Conservation (phyloP, 2,329 filamentous ascomycete genomes). For the Aciculosporium take region DNA sequence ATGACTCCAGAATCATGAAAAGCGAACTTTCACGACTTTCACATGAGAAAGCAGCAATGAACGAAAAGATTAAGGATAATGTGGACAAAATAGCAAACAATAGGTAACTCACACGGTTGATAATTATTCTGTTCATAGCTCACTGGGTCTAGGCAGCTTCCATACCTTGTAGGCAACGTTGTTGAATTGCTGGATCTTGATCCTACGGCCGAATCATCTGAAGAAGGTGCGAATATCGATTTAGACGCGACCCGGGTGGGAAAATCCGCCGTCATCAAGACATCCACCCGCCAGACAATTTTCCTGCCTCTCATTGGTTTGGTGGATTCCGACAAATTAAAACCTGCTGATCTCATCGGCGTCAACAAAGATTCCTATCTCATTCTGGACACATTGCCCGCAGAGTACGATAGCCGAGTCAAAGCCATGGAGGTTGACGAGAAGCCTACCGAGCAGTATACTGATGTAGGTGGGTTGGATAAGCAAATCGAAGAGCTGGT, state of each 20-base stretch:
- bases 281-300: slow-evolving; percentile 94
- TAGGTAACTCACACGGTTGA: slow-evolving; percentile 38
- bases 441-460: slow-evolving; percentile 98
- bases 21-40: slow-evolving; percentile 88
- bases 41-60: slow-evolving; percentile 92
- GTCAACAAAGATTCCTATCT: slow-evolving; percentile 99
- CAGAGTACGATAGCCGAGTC: slow-evolving; percentile 95
- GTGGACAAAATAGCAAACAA: slow-evolving; percentile 99
- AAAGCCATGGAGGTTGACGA: slow-evolving; percentile 99
- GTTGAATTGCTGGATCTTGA: slow-evolving; percentile 95
- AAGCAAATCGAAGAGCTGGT: slow-evolving; percentile 99
- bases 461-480: slow-evolving; percentile 89
- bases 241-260: slow-evolving; percentile 91
- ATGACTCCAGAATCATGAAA: slow-evolving; percentile 97
- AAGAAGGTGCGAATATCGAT: slow-evolving; percentile 98
- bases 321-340: slow-evolving; percentile 87
- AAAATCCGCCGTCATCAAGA: slow-evolving; percentile 99
- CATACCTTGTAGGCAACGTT: slow-evolving; percentile 95
- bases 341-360: slow-evolving; percentile 91
- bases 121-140: slow-evolving; percentile 2
- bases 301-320: slow-evolving; percentile 94
- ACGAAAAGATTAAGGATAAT: slow-evolving; percentile 98
- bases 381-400: slow-evolving; percentile 87
- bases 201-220: slow-evolving; percentile 85
- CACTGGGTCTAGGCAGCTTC: slow-evolving; percentile 58